A percentile compares a stretch with the other conserved stretches of the same genome.
These are phyloP conservation scores for Daldinia loculata DNA, from an alignment of 495 filamentous ascomycete genomes.

Conservation along the genomic window DNA sequence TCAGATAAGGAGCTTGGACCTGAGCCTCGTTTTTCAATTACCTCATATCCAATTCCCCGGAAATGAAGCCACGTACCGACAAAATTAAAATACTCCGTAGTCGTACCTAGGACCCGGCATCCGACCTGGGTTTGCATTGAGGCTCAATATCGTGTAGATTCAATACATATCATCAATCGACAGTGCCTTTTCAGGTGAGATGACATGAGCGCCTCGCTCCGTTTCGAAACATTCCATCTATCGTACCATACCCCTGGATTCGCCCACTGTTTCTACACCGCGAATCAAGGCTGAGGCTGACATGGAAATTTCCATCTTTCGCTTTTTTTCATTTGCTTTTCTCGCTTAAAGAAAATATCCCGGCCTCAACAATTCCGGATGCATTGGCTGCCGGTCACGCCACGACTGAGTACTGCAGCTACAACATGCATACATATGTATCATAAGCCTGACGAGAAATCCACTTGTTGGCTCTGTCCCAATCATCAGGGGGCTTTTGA, in stretches of 20 bases:
- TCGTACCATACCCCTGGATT: slow-evolving; percentile 34
- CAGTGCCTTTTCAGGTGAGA: slow-evolving; percentile 12
- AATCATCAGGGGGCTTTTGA: slow-evolving; percentile 13
- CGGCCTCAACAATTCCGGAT: slow-evolving; percentile 34
- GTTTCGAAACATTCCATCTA: slow-evolving; percentile 40
- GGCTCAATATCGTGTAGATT: slow-evolving; percentile 21
- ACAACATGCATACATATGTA: background rate
- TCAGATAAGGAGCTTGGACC: slow-evolving; percentile 27
- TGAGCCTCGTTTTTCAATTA: background rate
- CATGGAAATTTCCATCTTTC: background rate
- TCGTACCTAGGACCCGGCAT: background rate
- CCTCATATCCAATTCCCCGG: slow-evolving; percentile 34
- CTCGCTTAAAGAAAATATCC: slow-evolving; percentile 26
- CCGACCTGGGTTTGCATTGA: slow-evolving; percentile 15
- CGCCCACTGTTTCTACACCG: slow-evolving; percentile 32
- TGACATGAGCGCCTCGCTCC: slow-evolving; percentile 13
- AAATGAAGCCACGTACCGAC: slow-evolving; percentile 31
- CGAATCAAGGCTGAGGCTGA: slow-evolving; percentile 9
- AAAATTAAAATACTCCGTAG: slow-evolving; percentile 26
- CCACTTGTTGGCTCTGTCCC: background rate
- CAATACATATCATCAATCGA: background rate
- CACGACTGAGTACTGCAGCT: slow-evolving; percentile 11
- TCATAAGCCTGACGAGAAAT: slow-evolving; percentile 20
- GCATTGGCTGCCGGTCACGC: slow-evolving; percentile 28
- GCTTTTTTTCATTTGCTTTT: background rate